Base-by-base conservation (phyloP, 495 filamentous ascomycete species). In the Penicillium cosmopolitanum region DNA sequence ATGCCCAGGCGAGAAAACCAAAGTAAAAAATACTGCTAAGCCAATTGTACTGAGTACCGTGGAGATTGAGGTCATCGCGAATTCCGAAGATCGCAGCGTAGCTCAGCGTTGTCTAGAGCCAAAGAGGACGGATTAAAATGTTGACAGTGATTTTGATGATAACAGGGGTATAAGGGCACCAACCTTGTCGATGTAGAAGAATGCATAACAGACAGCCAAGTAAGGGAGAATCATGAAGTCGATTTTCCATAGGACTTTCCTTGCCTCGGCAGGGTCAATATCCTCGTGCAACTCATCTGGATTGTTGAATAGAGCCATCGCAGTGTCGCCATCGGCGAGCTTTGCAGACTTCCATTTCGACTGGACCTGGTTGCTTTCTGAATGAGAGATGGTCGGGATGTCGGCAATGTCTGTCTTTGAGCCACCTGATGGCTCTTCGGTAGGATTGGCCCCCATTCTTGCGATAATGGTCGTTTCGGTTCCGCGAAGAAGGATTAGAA, bases 101-200 rank as follows among this genome's bases (percentile, higher is more conserved):
- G 4, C 78, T 80, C n/a, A 85, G 62, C 0, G 81, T 84, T 1
- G 80, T 83, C 66, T 84, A 19, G n/a, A 16, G 46, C 19, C 11
- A 48, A 16, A 44, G 40, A 44, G n/a, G 12, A 12, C 1, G 6
- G 12, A 13, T 44, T 10, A 44, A 18, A 10, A 43, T 43, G 3
- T 15, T 43, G 12, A 10, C 15, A 15, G 1, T 6, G 4, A 15
- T 43, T 43, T n/a, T 43, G 13, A 43, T 9, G 2, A 44, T 44
- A 9, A 1, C 7, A 44, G 6, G 16, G n/a, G n/a, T 16, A 7
- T 16, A 8, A 28, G 57, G 69, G 58, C 73, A 58, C 51, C 10
- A 47, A 71, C 76, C 68, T 85, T 84, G 51, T 85, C 83, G 61
- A 85, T 84, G 53, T 84, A 86, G 55, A 85, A 85, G 65, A 86